These are phyloP conservation scores for Penicillium canescens DNA, from an alignment of 495 filamentous ascomycete genomes.

Conservation along the genomic window DNA sequence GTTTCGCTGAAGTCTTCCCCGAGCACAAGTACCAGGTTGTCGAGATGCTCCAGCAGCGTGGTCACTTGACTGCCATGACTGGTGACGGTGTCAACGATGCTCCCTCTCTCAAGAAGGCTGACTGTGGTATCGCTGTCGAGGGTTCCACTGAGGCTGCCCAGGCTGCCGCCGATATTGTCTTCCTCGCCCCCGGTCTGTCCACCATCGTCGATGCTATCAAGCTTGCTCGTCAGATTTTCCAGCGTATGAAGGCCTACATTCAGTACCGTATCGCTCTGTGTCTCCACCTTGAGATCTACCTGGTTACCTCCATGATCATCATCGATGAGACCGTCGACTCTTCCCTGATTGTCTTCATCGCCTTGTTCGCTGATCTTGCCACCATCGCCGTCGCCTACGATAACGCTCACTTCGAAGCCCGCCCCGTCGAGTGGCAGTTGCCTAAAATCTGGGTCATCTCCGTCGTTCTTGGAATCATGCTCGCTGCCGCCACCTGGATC, in stretches of 20 bases:
- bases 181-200: slow-evolving; percentile 74
- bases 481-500: slow-evolving; percentile 69
- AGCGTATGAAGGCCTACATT: slow-evolving; percentile 81
- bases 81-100: slow-evolving; percentile 76
- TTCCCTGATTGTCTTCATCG: slow-evolving; percentile 74
- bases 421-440: slow-evolving; percentile 75
- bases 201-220: slow-evolving; percentile 79
- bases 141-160: slow-evolving; percentile 76
- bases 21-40: slow-evolving; percentile 81
- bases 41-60: slow-evolving; percentile 73
- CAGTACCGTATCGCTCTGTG: slow-evolving; percentile 80
- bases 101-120: slow-evolving; percentile 71
- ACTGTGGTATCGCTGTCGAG: slow-evolving; percentile 78
- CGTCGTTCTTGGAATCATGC: slow-evolving; percentile 63
- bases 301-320: slow-evolving; percentile 78
- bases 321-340: slow-evolving; percentile 68
- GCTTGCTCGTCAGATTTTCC: slow-evolving; percentile 77
- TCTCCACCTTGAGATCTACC: slow-evolving; percentile 74
- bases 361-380: slow-evolving; percentile 74
- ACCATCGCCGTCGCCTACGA: slow-evolving; percentile 78
- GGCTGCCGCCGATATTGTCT: slow-evolving; percentile 77
- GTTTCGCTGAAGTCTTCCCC: slow-evolving; percentile 76
- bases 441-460: slow-evolving; percentile 80
- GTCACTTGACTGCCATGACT: slow-evolving; percentile 75
- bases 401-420: slow-evolving; percentile 70